These are phyloP conservation scores for Amanita pseudoporphyria DNA, from an alignment of 768 basidiomycete species.

Conservation along the genomic window DNA sequence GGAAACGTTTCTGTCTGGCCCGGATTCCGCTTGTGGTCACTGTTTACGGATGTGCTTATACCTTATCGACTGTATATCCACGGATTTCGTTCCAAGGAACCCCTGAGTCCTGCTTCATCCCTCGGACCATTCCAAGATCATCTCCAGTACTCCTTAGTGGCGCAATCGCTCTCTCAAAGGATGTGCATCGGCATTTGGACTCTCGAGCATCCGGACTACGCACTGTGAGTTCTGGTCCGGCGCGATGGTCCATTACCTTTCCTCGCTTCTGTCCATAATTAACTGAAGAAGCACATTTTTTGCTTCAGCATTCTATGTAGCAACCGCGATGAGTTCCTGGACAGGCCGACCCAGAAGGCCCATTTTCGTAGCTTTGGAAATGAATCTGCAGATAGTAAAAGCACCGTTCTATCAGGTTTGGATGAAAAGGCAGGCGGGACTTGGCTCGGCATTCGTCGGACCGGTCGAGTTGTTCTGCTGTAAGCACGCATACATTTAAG, in stretches of 20 bases:
- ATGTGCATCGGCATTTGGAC: conserved; percentile 83
- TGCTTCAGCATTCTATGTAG: conserved; percentile 53
- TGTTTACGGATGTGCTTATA: conserved; percentile 11
- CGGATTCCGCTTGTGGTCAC: conserved; percentile 9
- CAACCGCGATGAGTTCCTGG: conserved; percentile 70
- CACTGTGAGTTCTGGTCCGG: conserved; percentile 45
- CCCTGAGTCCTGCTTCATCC: conserved; percentile 8
- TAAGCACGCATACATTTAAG: conserved; percentile 27
- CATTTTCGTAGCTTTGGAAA: conserved; percentile 58
- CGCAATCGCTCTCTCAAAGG: conserved; percentile 7
- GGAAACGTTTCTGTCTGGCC: conserved; percentile 6
- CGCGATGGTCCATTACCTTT: conserved; percentile 4
- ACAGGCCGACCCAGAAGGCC: conserved; percentile 56
- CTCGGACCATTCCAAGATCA: conserved; percentile 15
- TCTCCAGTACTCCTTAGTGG: conserved; percentile 9
- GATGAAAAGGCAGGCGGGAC: conserved; percentile 70
- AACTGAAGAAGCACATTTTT: conserved; percentile 8
- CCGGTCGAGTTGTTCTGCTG: conserved; percentile 66
- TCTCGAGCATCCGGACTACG: conserved; percentile 66
- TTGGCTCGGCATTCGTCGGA: conserved; percentile 66
- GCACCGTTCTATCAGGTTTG: conserved; percentile 58
- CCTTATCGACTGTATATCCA: conserved; percentile 20
- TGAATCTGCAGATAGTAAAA: conserved; percentile 18
- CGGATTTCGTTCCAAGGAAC: conserved; percentile 15
- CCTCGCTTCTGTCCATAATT: conserved; percentile 3